Percentiles rank a stretch among this genome's conserved stretches.
Conservation (phyloP, 768 basidiomycete species). For the Termitomyces heimii region DNA sequence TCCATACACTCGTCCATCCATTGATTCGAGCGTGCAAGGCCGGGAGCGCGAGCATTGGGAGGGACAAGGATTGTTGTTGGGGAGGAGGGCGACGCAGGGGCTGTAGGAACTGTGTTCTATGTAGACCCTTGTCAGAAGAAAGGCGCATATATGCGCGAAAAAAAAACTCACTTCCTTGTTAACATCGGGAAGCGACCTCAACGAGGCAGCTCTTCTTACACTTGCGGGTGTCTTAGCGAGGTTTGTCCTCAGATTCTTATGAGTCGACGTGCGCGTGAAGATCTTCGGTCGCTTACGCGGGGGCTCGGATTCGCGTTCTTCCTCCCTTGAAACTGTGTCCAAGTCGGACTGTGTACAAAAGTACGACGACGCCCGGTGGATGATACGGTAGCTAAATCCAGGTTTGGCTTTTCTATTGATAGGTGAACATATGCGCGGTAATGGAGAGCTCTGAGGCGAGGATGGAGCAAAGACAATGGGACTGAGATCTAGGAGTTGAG, state of each 20-base stretch:
- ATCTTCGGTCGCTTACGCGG: neutral
- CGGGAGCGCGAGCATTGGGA: neutral
- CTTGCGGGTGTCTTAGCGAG: neutral
- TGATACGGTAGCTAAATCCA: neutral
- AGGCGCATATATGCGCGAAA: neutral
- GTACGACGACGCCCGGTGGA: constrained; percentile 3
- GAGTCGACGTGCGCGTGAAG: neutral
- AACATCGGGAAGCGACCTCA: neutral
- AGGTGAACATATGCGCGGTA: neutral
- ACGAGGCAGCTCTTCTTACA: neutral
- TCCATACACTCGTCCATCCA: neutral
- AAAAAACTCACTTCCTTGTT: neutral
- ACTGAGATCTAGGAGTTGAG: neutral
- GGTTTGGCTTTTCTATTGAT: neutral
- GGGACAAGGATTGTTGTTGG: neutral
- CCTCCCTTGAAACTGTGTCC: neutral
- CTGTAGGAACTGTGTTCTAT: neutral
- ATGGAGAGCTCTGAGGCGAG: neutral
- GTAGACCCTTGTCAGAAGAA: neutral
- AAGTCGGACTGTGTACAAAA: neutral
- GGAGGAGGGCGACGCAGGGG: neutral
- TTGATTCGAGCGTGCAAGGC: too few relatives aligned
- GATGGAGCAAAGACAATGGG: neutral
- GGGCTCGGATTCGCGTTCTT: neutral
- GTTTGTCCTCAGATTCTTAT: neutral